Evolutionary conservation across 345 rosid genomes (phyloP).

Genomic region (Kernera saxatilis): DNA sequence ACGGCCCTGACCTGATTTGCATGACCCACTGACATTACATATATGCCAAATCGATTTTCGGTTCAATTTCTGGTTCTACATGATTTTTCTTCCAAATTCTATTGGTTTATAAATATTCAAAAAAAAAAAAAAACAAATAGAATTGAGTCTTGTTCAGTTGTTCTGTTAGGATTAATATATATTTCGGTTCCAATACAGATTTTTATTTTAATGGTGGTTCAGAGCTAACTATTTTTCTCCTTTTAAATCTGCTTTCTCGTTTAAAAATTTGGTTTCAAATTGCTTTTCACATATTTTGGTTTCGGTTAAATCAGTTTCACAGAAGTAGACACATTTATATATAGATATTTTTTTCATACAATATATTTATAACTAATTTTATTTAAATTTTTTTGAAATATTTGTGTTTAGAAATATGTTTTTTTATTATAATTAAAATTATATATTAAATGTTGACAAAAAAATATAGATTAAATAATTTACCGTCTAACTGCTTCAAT

Average conservation of each 20-base stretch:
- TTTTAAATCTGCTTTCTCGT: neutral
- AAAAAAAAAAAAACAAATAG: neutral
- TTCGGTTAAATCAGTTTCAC: neutral
- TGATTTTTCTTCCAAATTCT: neutral
- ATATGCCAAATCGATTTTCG: constrained; percentile 8
- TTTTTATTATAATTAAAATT: no score
- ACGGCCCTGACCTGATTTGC: constrained; percentile 13
- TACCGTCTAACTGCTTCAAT: neutral
- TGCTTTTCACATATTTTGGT: neutral
- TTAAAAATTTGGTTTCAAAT: neutral
- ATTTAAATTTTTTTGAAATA: no score
- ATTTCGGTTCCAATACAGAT: no score
- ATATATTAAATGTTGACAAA: no score
- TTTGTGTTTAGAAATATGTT: no score
- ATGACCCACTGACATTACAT: constrained; percentile 14
- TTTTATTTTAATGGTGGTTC: no score
- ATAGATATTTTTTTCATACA: no score
- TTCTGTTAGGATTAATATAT: neutral
- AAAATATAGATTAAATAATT: neutral
- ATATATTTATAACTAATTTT: no score
- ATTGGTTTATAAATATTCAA: neutral
- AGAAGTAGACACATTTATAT: neutral
- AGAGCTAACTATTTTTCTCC: no score
- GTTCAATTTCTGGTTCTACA: neutral
- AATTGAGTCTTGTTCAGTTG: neutral